Evolutionary conservation across 2,329 filamentous ascomycete genomes (phyloP), one percentile per base, ranked within the genome.

Genomic region (Leptodontidium sp.): DNA sequence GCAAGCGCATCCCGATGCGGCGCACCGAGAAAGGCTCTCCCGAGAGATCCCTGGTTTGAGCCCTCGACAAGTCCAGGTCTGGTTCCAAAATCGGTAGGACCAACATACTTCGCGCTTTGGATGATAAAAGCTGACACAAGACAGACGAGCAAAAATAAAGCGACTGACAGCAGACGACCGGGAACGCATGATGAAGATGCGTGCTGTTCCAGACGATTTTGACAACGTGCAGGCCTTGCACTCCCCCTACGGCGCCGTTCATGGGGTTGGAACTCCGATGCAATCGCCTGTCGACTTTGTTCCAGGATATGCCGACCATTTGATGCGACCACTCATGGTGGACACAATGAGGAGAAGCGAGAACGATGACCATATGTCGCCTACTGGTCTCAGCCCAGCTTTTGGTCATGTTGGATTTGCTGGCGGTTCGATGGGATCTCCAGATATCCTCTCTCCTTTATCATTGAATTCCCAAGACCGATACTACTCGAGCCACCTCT

Each of bases 41-140:
- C 86, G 91, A 71, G 93, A 98, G 79, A 98, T 98, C 57, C 94
- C 95, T 40, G 95, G 94, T 0, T 82, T 98, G 61, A 97, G 93
- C 76, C 93, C 94, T 47, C 89, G 94, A 70, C 94, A 98, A 79
- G 95, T 98, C 29, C 94, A 98, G 80, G 94, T 98, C 61, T 98
- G 94, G 95, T 98, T 98, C 81, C 94, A 98, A 81, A 98, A 98
- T 81, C 89, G 94, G 94, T 97, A 86, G 75, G 86, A 77, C 64
- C 70, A 58, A n/a, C 26, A 58, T 21, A 62, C 50, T 61, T 61
- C 8, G 59, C 47, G 29, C 21, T 35, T 57, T 26, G 38, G 40
- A 14, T 50, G n/a, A 47, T 24, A 58, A 53, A 53, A 45, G 59
- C 67, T 75, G 61, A 73, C 53, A 68, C 24, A 26, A 53, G 55